phyloP scores from a whole-genome alignment of 768 basidiomycete genomes.

The Russula sp. region DNA sequence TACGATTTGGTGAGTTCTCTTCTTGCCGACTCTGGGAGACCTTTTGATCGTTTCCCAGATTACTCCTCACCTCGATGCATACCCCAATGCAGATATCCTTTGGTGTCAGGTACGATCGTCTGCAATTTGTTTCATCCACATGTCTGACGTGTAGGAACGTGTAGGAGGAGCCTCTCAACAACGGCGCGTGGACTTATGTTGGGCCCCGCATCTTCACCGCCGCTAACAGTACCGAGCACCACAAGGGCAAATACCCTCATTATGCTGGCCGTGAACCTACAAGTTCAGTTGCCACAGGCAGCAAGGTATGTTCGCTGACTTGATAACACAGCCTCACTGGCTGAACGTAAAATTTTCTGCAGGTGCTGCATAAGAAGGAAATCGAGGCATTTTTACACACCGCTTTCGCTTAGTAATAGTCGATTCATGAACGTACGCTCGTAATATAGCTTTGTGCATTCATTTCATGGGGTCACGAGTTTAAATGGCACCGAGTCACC shows the following conservation, averaged over 20 bases:
- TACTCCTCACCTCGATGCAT: conserved; percentile 92
- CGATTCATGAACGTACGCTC: neutral
- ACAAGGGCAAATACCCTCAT: conserved; percentile 84
- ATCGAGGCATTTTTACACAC: conserved; percentile 67
- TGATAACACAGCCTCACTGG: conserved; percentile 6
- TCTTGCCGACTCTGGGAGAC: neutral
- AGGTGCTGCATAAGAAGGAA: conserved; percentile 89
- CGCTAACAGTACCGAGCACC: conserved; percentile 84
- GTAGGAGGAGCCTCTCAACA: conserved; percentile 93
- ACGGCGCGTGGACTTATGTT: conserved; percentile 96
- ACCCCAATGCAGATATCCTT: conserved; percentile 89
- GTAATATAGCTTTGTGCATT: conserved; percentile 8
- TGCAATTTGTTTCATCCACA: neutral
- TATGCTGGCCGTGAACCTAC: conserved; percentile 94
- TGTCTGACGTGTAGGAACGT: conserved; percentile 19
- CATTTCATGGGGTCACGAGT: neutral
- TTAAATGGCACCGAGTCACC: conserved; percentile 2
- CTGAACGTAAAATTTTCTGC: neutral
- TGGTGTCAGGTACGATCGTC: conserved; percentile 77
- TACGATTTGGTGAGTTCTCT: conserved; percentile 74
- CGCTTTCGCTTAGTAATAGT: conserved; percentile 46
- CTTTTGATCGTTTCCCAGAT: conserved; percentile 47
- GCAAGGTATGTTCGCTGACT: conserved; percentile 56
- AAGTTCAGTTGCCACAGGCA: conserved; percentile 88
- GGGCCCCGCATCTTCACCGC: conserved; percentile 93